Percentiles rank a stretch among this genome's conserved stretches.
phyloP scores from a whole-genome alignment of 176 grass and related monocot genomes.

The Chrysopogon serrulatus region DNA sequence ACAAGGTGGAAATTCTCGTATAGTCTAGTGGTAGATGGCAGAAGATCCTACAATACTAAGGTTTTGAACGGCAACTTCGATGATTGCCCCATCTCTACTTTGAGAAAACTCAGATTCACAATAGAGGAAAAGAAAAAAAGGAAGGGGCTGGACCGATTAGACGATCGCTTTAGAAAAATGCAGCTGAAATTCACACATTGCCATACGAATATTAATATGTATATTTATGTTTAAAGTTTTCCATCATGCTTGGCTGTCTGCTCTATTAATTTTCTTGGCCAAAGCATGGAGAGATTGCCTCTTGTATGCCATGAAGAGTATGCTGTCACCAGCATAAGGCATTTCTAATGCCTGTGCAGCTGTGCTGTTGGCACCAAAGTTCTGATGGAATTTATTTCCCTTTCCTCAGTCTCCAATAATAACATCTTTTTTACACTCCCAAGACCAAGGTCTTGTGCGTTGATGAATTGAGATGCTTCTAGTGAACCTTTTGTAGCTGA shows the following conservation, averaged over 20 bases:
- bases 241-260: neutral
- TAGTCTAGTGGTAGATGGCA: too few species aligned
- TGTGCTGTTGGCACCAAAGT: neutral
- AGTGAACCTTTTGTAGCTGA: neutral
- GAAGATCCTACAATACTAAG: too few species aligned
- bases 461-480: neutral
- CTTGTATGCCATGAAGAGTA: neutral
- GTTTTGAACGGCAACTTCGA: too few species aligned
- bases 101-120: too few species aligned
- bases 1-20: too few species aligned
- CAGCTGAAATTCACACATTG: neutral
- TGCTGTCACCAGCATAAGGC: neutral
- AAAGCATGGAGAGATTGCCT: neutral
- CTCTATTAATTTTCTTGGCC: neutral
- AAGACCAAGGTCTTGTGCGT: neutral
- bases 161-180: neutral
- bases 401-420: neutral
- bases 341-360: neutral
- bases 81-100: too few species aligned
- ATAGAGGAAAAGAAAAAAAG: too few species aligned
- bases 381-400: neutral
- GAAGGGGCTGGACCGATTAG: too few species aligned
- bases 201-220: neutral
- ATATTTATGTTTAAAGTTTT: neutral
- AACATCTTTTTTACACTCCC: neutral